Evolutionary conservation across 2,329 filamentous ascomycete genomes (phyloP), one percentile per base, ranked within the genome.

Genomic region (Alternaria burnsii): DNA sequence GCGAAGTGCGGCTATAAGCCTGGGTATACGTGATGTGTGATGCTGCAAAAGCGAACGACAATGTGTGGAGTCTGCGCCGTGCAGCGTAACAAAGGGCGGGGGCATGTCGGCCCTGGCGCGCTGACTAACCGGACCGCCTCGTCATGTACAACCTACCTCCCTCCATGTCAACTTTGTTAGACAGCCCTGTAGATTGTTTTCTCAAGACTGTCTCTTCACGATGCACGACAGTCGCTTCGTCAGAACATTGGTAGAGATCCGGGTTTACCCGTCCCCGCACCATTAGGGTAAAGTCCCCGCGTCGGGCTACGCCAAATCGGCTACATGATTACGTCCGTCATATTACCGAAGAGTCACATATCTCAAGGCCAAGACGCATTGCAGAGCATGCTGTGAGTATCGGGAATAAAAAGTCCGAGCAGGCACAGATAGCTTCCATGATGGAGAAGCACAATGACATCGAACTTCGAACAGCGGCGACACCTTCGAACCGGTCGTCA

Each of bases 321-420:
- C 50, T 42, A 52, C 43, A 48, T 53, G 41, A 43, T 51, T 63
- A 52, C 38, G 40, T 48, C 55, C 26, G 57, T 16, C 24, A 44
- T 59, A 65, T 61, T 52, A 20, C 58, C 58, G 58, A 43, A 44
- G 18, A 46, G 16, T 24, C 24, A 36, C 40, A 55, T 51, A 55
- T 46, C 44, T 43, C 30, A 1, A 14, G 20, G 44, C 43, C 52
- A 47, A 55, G 32, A 52, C 14, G 32, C 36, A 5, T 24, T 42
- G 30, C 20, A 50, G 20, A 24, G 3, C 6, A 50, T 14, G 20
- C 14, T 42, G 18, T 36, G 32, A 24, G 46, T n/a, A 8, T 38
- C 22, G 20, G 32, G 10, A 14, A 20, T 30, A 1, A 4, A 14
- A 26, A 3, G 2, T 24, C 12, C 16, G 5, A n/a, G 14, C 1